These are phyloP conservation scores for Mycena sanguinolenta DNA, from an alignment of 768 basidiomycete species.

Conservation along the genomic window DNA sequence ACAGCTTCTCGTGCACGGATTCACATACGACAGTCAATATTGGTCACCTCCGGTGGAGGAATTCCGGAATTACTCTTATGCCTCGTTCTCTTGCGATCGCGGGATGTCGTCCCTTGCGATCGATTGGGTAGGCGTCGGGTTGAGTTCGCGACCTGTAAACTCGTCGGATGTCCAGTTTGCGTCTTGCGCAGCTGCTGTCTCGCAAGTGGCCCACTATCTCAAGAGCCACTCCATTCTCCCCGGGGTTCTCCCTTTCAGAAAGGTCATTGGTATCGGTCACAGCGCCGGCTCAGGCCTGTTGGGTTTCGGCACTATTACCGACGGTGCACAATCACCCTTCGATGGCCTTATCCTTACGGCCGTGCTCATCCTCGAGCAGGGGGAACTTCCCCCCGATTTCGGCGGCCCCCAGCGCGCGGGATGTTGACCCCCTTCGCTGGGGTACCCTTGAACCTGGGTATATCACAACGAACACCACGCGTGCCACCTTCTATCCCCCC, in stretches of 20 bases:
- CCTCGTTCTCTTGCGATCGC: not conserved
- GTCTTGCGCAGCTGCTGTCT: not conserved
- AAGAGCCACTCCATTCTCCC: not conserved
- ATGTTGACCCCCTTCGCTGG: no score
- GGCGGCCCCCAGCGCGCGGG: not conserved
- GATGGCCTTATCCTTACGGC: not conserved
- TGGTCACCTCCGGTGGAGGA: not conserved
- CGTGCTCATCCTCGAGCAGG: not conserved
- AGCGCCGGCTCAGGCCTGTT: slow-evolving; percentile 6
- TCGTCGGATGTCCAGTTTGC: not conserved
- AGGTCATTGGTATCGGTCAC: not conserved
- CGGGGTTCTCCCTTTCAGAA: not conserved
- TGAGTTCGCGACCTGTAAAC: not conserved
- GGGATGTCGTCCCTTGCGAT: not conserved
- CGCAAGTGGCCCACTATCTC: not conserved
- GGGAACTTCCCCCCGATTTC: not conserved
- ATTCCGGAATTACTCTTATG: not conserved
- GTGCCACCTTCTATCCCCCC: not conserved
- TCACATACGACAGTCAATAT: not conserved
- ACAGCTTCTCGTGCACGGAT: no score
- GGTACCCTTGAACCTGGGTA: not conserved
- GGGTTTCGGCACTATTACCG: not conserved
- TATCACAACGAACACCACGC: not conserved
- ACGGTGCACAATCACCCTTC: slow-evolving; percentile 1
- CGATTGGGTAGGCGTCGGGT: not conserved